Evolutionary conservation across 352 stramenopile species (phyloP), one percentile per base, ranked within the genome.

Genomic region (Globisporangium solare): DNA sequence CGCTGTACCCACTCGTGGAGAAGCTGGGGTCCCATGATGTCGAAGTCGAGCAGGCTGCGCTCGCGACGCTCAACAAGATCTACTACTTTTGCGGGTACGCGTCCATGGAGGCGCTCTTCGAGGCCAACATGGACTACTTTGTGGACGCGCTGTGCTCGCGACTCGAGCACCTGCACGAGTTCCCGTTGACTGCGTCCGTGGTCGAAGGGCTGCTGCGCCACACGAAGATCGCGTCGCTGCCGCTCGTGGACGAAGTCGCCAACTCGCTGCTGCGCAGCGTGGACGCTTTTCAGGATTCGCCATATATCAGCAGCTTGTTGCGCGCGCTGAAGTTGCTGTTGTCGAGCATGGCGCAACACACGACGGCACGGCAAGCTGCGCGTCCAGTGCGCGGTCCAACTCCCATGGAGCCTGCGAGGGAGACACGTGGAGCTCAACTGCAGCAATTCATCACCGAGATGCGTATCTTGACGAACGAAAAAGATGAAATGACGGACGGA

Each of bases 71-170:
- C 14, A 61, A 78, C 20, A 89, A 83, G 35, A 61, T 95, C 18
- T 81, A 79, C 37, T 86, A 74, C 46, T 73, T 77, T 31, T 82
- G 75, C 18, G 75, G 68, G 15, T 82, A 88, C 27, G 57, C 57
- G 8, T 83, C 74, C 7, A 58, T 91, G 40, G 78, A 89, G 45
- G 66, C 63, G 18, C 70, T 93, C 42, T 87, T 93, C 21, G 73
- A 88, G 49, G 62, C 63, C 51, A 95, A 93, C 50, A 93, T 93
- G 81, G 86, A 95, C 63, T 95, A 95, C 58, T 91, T 95, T 56
- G 79, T 94, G 18, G 86, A 95, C 63, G 70, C 83, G 1, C 63
- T 95, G 49, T 89, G 78, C 47, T 67, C 69, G 35, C 81, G 83
- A 13, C 74, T 95, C 14, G 70, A 84, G 39, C 75, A 89, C 46